Conservation (phyloP, 2,329 filamentous ascomycete species). For the Fusarium redolens region DNA sequence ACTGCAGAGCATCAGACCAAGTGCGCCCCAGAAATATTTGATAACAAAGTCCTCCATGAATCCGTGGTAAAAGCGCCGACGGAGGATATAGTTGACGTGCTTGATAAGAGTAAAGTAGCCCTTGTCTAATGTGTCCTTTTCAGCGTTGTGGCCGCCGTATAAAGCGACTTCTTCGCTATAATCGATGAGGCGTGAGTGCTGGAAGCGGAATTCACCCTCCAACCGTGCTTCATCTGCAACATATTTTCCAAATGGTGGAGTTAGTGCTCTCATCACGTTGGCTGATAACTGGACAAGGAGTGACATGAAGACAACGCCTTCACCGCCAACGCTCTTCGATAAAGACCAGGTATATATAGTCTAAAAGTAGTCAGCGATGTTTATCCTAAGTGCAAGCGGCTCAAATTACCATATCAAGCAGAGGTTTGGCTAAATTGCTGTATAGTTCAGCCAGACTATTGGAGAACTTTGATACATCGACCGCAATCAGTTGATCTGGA, state of each 20-base stretch:
- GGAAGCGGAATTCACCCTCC: slow-evolving; percentile 96
- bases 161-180: slow-evolving; percentile 95
- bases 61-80: slow-evolving; percentile 93
- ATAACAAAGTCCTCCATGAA: slow-evolving; percentile 99
- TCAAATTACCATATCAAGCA: slow-evolving; percentile 82
- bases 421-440: slow-evolving; percentile 93
- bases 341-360: slow-evolving; percentile 94
- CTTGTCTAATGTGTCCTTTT: slow-evolving; percentile 97
- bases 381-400: no score
- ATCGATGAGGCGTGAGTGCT: slow-evolving; percentile 94
- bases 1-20: slow-evolving; percentile 91
- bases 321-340: slow-evolving; percentile 93
- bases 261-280: slow-evolving; percentile 91
- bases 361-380: slow-evolving; percentile 51
- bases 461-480: slow-evolving; percentile 96
- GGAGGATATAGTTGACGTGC: slow-evolving; percentile 95
- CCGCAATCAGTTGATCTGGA: slow-evolving; percentile 95
- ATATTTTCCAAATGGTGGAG: slow-evolving; percentile 96
- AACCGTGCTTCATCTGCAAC: slow-evolving; percentile 95
- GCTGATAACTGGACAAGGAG: slow-evolving; percentile 93
- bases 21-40: slow-evolving; percentile 98
- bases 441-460: slow-evolving; percentile 95
- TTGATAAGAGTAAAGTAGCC: slow-evolving; percentile 99
- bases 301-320: slow-evolving; percentile 95
- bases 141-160: slow-evolving; percentile 90